Base-by-base conservation (phyloP, 192 early-diverging fungal species). In the Podila horticola region DNA sequence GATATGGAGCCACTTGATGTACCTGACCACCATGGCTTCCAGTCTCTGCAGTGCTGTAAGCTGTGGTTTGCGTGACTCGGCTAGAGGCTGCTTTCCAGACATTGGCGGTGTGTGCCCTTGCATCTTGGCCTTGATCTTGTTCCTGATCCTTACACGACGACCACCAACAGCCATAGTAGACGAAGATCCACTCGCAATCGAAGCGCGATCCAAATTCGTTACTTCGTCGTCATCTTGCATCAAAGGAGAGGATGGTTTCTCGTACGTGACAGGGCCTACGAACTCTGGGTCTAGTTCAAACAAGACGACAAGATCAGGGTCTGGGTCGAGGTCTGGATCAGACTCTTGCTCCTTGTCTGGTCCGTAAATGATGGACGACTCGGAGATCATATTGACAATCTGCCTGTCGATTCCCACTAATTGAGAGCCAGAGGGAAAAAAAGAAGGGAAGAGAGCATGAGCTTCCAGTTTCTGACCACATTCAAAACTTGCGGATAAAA, bases 1-100 rank as follows among this genome's bases (percentile, higher is more conserved):
- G 9, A 81, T 67, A 19, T 81, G 77, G 17, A 81, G 63, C 77
- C 77, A 81, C 28, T 81, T 81, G 38, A 81, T 73, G 22, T 81
- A 81, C 29, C 77, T 60, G 26, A 81, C n/a, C 31, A 81, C 77
- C 77, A 81, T 81, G 0, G 71, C 77, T 24, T 81, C 77, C 57
- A 81, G 24, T 38, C 71, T 38, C 10, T 22, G 62, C 13, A 41
- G 28, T 3, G 48, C 22, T 8, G 48, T 38, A 7, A 50, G 69
- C 20, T 58, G 22, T 49, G 66, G 29, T 30, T 13, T 38, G 15
- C 20, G 64, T 20, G 51, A 3, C 41, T 17, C 41, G 12, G 41
- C 15, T 45, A 13, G 41, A 45, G 41, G 41, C 41, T 45, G 41
- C 15, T 45, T 45, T 45, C 41, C 41, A 15, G 52, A 55, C 20